Base-by-base conservation (phyloP, 495 filamentous ascomycete genomes). In the Penicilliopsis zonata region DNA sequence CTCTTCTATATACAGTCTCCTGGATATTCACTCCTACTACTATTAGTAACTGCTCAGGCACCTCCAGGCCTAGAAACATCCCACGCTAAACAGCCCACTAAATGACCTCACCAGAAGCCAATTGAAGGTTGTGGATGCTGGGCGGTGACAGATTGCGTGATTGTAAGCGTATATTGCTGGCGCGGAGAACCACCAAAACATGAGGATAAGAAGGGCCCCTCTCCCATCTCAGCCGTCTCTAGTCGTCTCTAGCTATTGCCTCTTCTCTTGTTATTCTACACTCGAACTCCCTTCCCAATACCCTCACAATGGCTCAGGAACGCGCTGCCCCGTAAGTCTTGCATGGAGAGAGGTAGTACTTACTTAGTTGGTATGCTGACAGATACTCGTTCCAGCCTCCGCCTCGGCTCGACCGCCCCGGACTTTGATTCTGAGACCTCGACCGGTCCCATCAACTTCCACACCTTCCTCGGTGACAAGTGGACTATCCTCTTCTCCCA, bases 401-500 rank as follows among this genome's bases (percentile, higher is more conserved):
- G 49, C 43, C 40, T 70, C 66, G 13, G 51, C 49, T 33, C 51
- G 64, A 31, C 52, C 57, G 58, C 77, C 0, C 76, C 76, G 13
- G 79, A 81, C 44, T 80, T 80, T 60, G 58, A 65, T 33, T 75
- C 76, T 2, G 47, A 71, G 39, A 80, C 76, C 6, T 79, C 77
- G 14, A 65, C 74, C 31, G 76, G 77, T 42, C 65, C 78, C 41
- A 74, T 80, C 28, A 69, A 80, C 38, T 79, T 80, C 53, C 70
- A 74, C 43, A 30, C 66, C 40, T 72, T 65, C 53, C 67, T 80
- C 28, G 69, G 61, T 41, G 44, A 69, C 42, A 73, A 55, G 45
- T 80, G 74, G 76, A 59, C 63, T 13, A 71, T 81, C 36, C 65
- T 81, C 18, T 80, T 80, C 54, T 78, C 74, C 6, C 77, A 81